Evolutionary conservation across 176 grass and related monocot genomes (phyloP).

Genomic region (Microstegium vimineum): DNA sequence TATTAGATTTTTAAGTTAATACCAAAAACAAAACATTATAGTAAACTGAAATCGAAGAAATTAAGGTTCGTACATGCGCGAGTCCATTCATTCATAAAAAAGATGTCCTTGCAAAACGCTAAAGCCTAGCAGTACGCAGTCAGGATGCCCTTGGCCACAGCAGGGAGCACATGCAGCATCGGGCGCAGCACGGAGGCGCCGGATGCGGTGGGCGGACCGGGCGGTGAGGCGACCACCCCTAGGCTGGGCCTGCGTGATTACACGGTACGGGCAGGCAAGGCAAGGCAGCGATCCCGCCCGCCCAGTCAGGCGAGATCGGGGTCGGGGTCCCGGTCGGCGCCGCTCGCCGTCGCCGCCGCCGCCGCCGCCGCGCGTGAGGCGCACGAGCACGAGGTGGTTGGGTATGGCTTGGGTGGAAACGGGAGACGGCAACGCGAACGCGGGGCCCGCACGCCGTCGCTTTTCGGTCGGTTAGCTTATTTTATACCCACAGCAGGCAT

Average conservation of each 20-base stretch:
- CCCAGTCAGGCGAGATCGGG: not conserved
- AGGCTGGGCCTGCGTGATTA: not conserved
- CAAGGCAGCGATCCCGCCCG: not conserved
- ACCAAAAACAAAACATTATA: too few relatives aligned
- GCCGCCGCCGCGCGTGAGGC: not conserved
- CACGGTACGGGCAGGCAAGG: not conserved
- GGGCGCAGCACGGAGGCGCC: not conserved
- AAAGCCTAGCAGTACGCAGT: too few relatives aligned
- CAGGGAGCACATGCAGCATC: not conserved
- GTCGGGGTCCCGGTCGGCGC: not conserved
- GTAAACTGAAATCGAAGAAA: too few relatives aligned
- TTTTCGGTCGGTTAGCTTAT: too few relatives aligned
- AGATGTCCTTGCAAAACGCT: too few relatives aligned
- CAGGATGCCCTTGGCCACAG: not conserved
- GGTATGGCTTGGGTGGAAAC: conserved; percentile 4
- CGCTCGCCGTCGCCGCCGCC: not conserved
- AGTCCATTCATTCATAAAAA: too few relatives aligned
- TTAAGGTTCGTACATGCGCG: too few relatives aligned
- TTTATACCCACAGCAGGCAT: too few relatives aligned
- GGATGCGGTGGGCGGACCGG: not conserved
- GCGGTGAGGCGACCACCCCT: not conserved
- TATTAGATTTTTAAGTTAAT: too few relatives aligned
- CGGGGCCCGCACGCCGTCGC: not conserved
- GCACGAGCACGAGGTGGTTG: not conserved
- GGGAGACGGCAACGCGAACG: not conserved